Base-by-base conservation (phyloP, 2,329 filamentous ascomycete species). In the Chaetomiaceae sp. region DNA sequence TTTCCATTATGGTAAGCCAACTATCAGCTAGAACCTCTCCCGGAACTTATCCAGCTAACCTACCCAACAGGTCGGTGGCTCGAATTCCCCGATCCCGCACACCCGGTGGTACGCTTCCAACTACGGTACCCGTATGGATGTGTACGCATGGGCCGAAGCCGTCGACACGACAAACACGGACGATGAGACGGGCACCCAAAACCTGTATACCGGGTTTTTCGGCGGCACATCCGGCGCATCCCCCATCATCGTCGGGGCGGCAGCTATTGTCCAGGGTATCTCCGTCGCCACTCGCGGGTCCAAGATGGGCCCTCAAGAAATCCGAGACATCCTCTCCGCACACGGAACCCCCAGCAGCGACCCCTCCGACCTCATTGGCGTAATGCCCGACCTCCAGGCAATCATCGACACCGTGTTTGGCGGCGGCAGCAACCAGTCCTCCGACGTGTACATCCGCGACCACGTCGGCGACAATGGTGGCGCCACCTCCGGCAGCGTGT, bases 191-290 rank as follows among this genome's bases (percentile, higher is more conserved):
- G 53, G 44, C 3, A 48, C 41, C 1, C 29, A 43, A 7, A 49
- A 49, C 13, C 21, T n/a, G 8, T 58, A 58, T 30, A 55, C 48
- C 2, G 20, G 27, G 9, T 34, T 20, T 1, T 60, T 60, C 18
- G 25, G 42, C 21, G 58, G 58, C n/a, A 60, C 58, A 0, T 60
- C 58, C 4, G 49, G 56, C 3, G 58, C 58, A 0, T 52, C 51
- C 0, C 56, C 56, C 10, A 56, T 60, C 11, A 49, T 60, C 11
- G 54, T 52, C 5, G 56, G 58, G 14, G 51, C 58, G 0, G 53
- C 53, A 9, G 42, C 50, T 3, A 48, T 47, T 14, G 20, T 58
- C 29, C 58, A 60, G 25, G 56, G 53, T 14, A 60, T 60, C 5
- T 53, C 53, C 6, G 40, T 41, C 11, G 48, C 45, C 1, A 38